Conservation (phyloP, 1,284 basidiomycete genomes). For the Tilletia horrida region DNA sequence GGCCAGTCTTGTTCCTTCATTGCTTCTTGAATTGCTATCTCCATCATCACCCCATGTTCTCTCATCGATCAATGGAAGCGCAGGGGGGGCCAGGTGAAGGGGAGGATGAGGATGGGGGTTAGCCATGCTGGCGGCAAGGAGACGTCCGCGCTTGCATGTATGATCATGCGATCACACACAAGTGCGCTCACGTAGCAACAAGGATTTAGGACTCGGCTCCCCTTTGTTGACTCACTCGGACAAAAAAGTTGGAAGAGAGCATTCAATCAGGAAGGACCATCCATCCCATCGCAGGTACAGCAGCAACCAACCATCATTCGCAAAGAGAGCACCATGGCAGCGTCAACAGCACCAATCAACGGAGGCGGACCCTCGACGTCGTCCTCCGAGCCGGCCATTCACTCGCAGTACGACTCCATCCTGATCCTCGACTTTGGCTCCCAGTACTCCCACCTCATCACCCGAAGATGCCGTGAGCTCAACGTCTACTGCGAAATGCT, state of each 20-base stretch:
- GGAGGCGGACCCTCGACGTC: neutral
- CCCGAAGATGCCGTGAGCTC: constrained; percentile 93
- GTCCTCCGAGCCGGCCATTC: constrained; percentile 62
- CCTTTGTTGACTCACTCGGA: neutral
- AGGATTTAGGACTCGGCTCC: neutral
- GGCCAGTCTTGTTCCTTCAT: no score
- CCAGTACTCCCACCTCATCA: constrained; percentile 98
- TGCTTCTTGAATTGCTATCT: no score
- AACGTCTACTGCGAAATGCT: constrained; percentile 97
- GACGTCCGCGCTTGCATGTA: no score
- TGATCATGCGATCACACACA: no score
- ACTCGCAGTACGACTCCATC: constrained; percentile 93
- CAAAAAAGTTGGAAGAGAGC: neutral
- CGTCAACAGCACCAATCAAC: neutral
- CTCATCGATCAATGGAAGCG: no score
- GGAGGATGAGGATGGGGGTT: no score
- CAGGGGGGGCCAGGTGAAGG: no score
- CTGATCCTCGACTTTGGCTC: constrained; percentile 97
- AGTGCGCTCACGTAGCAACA: no score
- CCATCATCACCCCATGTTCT: no score
- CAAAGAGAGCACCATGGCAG: neutral
- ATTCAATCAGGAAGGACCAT: constrained; percentile 6
- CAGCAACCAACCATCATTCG: neutral
- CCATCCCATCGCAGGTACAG: neutral
- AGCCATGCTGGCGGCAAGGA: no score